Conservation (phyloP, 495 filamentous ascomycete genomes). For the Venustampulla echinocandica region DNA sequence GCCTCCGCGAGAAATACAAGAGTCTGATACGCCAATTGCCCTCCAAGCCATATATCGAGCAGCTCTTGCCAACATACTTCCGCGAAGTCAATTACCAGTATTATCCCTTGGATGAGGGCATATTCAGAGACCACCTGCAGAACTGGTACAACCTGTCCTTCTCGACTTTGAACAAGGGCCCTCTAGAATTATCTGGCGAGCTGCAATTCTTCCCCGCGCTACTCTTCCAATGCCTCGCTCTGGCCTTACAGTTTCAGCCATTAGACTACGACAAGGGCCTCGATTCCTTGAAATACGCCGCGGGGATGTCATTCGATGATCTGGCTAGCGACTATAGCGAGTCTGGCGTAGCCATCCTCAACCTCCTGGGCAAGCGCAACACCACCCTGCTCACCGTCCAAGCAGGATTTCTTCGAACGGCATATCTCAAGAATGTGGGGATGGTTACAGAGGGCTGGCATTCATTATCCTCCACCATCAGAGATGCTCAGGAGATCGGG, state of each 20-base stretch:
- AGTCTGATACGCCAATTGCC: slow-evolving; percentile 45
- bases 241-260: slow-evolving; percentile 45
- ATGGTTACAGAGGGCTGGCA: slow-evolving; percentile 52
- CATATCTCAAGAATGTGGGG: slow-evolving; percentile 40
- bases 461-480: slow-evolving; percentile 45
- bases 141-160: slow-evolving; percentile 44
- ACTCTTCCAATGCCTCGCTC: slow-evolving; percentile 47
- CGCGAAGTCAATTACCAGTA: slow-evolving; percentile 52
- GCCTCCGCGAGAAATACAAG: slow-evolving; percentile 42
- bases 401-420: slow-evolving; percentile 43
- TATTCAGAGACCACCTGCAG: slow-evolving; percentile 39
- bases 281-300: slow-evolving; percentile 46
- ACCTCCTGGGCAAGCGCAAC: slow-evolving; percentile 44
- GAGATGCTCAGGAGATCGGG: slow-evolving; percentile 56
- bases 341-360: slow-evolving; percentile 41
- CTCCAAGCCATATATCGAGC: slow-evolving; percentile 40
- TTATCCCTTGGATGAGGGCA: slow-evolving; percentile 41
- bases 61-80: slow-evolving; percentile 47
- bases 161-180: slow-evolving; percentile 33
- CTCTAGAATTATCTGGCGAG: slow-evolving; percentile 32
- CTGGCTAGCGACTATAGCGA: slow-evolving; percentile 51
- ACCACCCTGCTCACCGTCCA: slow-evolving; percentile 47
- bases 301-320: slow-evolving; percentile 50
- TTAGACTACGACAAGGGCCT: slow-evolving; percentile 36
- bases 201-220: slow-evolving; percentile 46